A percentile compares a stretch with the other conserved stretches of the same genome.
These are phyloP conservation scores for Olyra latifolia DNA, from an alignment of 176 grass and related monocot genomes.

Conservation along the genomic window DNA sequence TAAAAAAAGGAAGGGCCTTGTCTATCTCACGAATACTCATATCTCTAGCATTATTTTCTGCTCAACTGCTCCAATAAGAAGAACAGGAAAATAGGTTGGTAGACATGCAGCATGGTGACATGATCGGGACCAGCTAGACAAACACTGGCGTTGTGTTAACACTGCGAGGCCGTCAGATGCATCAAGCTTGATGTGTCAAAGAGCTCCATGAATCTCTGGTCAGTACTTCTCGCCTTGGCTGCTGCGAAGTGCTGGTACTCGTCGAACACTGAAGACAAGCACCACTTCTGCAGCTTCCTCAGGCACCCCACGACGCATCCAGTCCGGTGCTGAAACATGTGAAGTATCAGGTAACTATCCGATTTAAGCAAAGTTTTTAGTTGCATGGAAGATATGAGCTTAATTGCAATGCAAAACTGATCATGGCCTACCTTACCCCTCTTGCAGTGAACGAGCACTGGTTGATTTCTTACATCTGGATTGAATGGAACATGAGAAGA, in stretches of 20 bases:
- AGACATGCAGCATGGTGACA: slow-evolving; percentile 27
- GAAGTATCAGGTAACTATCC: neutral
- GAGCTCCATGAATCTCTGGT: slow-evolving; percentile 85
- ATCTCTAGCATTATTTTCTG: slow-evolving; percentile 32
- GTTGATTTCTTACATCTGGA: slow-evolving; percentile 77
- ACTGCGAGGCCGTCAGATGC: slow-evolving; percentile 40
- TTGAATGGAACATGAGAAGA: neutral
- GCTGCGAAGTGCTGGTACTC: slow-evolving; percentile 86
- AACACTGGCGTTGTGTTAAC: slow-evolving; percentile 5
- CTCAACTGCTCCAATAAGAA: slow-evolving; percentile 11
- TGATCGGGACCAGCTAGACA: slow-evolving; percentile 21
- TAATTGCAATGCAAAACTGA: neutral
- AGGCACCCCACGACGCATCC: slow-evolving; percentile 87
- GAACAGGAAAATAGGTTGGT: slow-evolving; percentile 10
- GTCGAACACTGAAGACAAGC: slow-evolving; percentile 73
- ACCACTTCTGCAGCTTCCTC: slow-evolving; percentile 83
- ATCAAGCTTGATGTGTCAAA: slow-evolving; percentile 74
- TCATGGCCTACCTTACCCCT: slow-evolving; percentile 68
- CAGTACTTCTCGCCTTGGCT: slow-evolving; percentile 72
- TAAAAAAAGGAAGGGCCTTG: neutral
- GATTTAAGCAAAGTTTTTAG: neutral
- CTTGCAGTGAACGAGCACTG: slow-evolving; percentile 90
- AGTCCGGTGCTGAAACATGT: slow-evolving; percentile 71
- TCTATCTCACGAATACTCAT: neutral
- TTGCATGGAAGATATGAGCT: neutral